Conservation (phyloP, 2,329 filamentous ascomycete genomes). For the Onygenales sp. region DNA sequence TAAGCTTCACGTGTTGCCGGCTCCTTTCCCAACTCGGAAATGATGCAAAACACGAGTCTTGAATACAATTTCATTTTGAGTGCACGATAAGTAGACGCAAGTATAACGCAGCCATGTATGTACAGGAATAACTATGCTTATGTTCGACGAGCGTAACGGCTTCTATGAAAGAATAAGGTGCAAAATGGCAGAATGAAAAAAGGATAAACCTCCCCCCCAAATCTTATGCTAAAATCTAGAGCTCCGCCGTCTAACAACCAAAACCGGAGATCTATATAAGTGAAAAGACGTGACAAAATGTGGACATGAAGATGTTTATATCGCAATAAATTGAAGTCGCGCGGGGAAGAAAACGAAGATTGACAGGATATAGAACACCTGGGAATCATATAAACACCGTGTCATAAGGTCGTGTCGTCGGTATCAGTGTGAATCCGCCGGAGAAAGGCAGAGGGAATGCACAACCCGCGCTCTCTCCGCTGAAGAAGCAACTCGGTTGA, state of each 20-base stretch:
- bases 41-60: not conserved
- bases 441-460: too few relatives aligned
- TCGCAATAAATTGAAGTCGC: too few relatives aligned
- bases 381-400: not conserved
- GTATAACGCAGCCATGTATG: too few relatives aligned
- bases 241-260: not conserved
- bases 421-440: not conserved
- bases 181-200: too few relatives aligned
- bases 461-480: too few relatives aligned
- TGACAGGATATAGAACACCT: not conserved
- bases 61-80: not conserved
- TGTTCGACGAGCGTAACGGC: too few relatives aligned
- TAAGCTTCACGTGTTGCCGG: not conserved
- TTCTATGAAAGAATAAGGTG: too few relatives aligned
- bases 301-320: too few relatives aligned
- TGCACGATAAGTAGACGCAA: not conserved
- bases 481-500: not conserved
- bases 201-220: too few relatives aligned
- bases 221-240: not conserved
- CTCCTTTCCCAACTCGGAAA: not conserved
- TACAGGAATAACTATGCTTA: too few relatives aligned
- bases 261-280: not conserved
- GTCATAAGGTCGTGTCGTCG: conserved; percentile 1
- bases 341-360: not conserved
- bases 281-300: too few relatives aligned